phyloP scores from a whole-genome alignment of 2,329 filamentous ascomycete genomes.

The Exophiala sp. region DNA sequence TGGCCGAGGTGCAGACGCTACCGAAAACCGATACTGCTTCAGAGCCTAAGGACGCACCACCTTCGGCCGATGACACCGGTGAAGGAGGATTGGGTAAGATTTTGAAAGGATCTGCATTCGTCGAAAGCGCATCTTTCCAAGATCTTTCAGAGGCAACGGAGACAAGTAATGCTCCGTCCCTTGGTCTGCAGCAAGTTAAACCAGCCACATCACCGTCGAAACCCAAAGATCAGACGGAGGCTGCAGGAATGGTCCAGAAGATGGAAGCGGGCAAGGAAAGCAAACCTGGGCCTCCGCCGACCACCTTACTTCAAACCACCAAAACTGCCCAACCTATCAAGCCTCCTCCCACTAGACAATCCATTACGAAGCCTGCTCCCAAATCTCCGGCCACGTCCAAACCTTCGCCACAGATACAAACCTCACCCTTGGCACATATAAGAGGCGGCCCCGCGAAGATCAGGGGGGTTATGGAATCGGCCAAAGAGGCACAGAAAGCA shows the following conservation, averaged over 20 bases:
- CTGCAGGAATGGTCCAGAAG: slow-evolving; percentile 18
- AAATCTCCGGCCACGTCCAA: slow-evolving; percentile 17
- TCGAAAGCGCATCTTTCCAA: slow-evolving; percentile 21
- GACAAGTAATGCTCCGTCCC: slow-evolving; percentile 11
- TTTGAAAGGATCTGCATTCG: slow-evolving; percentile 33
- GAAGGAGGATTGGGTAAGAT: slow-evolving; percentile 28
- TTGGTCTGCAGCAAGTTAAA: slow-evolving; percentile 12
- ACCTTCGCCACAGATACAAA: slow-evolving; percentile 20
- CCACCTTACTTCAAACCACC: slow-evolving; percentile 17
- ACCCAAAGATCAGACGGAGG: slow-evolving; percentile 14
- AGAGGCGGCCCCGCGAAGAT: slow-evolving; percentile 30
- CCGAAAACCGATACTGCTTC: slow-evolving; percentile 9
- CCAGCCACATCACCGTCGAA: slow-evolving; percentile 10
- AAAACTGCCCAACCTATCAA: slow-evolving; percentile 20
- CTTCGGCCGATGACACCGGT: neutral
- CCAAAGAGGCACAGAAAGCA: slow-evolving; percentile 29
- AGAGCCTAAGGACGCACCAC: neutral
- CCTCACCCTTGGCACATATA: slow-evolving; percentile 16
- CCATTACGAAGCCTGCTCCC: slow-evolving; percentile 14
- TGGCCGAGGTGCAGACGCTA: slow-evolving; percentile 34
- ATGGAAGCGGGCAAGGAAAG: slow-evolving; percentile 11
- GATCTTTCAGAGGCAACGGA: slow-evolving; percentile 10
- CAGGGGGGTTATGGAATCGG: slow-evolving; percentile 30
- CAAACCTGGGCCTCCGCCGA: slow-evolving; percentile 15
- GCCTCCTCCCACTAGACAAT: slow-evolving; percentile 18